phyloP scores from a whole-genome alignment of 2,329 filamentous ascomycete genomes.

The Pestalotiopsis sp. region DNA sequence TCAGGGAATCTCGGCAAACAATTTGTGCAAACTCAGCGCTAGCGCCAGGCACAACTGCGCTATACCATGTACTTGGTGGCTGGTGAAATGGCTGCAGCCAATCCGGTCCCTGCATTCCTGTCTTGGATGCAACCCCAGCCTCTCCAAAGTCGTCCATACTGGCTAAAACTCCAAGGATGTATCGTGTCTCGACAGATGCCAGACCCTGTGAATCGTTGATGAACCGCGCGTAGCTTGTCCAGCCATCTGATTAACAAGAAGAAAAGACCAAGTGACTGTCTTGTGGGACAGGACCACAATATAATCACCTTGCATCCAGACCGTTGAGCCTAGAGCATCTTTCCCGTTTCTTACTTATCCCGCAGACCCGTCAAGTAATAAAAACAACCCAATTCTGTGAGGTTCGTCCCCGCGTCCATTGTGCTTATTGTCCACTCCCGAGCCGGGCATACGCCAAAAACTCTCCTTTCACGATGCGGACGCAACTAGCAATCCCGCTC shows the following conservation, averaged over 20 bases:
- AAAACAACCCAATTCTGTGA: background rate
- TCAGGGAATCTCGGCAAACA: background rate
- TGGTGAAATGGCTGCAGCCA: background rate
- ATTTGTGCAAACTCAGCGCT: background rate
- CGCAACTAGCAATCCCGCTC: constrained; percentile 24
- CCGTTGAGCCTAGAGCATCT: background rate
- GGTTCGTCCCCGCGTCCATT: constrained; percentile 1
- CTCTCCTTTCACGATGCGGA: constrained; percentile 32
- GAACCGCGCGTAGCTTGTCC: background rate
- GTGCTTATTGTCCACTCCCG: background rate
- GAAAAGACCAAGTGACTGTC: background rate
- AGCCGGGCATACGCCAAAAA: background rate
- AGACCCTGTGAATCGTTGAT: background rate
- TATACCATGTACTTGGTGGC: constrained; percentile 6
- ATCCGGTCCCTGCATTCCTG: background rate
- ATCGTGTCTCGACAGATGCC: background rate
- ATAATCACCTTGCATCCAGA: background rate
- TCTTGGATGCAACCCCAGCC: background rate
- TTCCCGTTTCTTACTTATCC: constrained; percentile 9
- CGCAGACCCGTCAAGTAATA: background rate
- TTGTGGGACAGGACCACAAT: background rate
- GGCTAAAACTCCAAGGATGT: background rate
- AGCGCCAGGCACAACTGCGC: constrained; percentile 7
- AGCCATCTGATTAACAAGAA: constrained; percentile 11
- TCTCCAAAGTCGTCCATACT: background rate